A percentile compares a stretch with the other conserved stretches of the same genome.
phyloP scores from a whole-genome alignment of 352 stramenopile species.

The Globisporangium nodosum region DNA sequence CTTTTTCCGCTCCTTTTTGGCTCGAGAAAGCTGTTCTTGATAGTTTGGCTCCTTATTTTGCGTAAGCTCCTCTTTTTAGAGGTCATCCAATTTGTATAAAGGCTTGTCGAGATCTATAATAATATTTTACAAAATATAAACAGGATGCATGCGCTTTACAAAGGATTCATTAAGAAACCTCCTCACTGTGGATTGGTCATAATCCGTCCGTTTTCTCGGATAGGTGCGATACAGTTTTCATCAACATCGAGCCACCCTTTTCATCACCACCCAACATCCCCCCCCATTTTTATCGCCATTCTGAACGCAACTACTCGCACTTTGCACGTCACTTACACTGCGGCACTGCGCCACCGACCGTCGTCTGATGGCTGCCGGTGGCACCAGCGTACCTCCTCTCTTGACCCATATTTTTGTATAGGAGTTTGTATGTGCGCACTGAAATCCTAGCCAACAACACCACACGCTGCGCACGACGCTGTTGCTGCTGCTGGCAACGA shows the following conservation, averaged over 20 bases:
- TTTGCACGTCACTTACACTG: not conserved
- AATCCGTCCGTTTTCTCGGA: not conserved
- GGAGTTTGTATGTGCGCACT: not conserved
- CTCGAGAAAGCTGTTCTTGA: constrained; percentile 1
- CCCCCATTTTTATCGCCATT: no score
- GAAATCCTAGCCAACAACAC: not conserved
- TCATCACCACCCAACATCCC: not conserved
- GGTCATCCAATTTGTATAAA: no score
- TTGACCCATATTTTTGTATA: not conserved
- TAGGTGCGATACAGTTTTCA: not conserved
- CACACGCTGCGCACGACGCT: not conserved
- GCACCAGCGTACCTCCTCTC: not conserved
- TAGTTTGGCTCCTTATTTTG: not conserved
- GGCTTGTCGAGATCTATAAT: no score
- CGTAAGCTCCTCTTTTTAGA: no score
- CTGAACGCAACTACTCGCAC: not conserved
- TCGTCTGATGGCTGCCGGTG: not conserved
- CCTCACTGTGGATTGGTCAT: not conserved
- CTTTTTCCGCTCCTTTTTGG: not conserved
- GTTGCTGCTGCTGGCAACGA: no score
- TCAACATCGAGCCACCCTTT: not conserved
- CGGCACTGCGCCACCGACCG: not conserved
- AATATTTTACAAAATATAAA: not conserved
- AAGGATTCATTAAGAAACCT: not conserved
- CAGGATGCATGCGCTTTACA: no score